Conservation (phyloP, 2,329 filamentous ascomycete genomes). For the Ascochyta lentis region DNA sequence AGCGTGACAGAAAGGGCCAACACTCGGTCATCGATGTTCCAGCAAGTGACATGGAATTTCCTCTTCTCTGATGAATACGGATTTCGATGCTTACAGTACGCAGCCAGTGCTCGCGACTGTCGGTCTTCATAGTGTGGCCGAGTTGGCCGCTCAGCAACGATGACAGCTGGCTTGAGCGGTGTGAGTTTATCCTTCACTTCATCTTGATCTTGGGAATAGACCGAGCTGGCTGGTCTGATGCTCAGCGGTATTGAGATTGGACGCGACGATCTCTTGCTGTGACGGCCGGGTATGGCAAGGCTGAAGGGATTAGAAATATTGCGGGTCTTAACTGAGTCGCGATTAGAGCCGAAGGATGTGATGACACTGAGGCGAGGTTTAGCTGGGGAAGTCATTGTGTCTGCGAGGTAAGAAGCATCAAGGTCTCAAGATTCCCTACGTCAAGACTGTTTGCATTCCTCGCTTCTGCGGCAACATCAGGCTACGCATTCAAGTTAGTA, state of each 20-base stretch:
- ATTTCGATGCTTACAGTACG: constrained; percentile 10
- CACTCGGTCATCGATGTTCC: constrained; percentile 21
- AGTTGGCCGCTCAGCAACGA: constrained; percentile 11
- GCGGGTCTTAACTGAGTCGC: constrained; percentile 6
- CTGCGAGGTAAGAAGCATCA: neutral
- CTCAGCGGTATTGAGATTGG: constrained; percentile 6
- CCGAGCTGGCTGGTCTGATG: constrained; percentile 6
- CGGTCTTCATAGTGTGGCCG: constrained; percentile 6
- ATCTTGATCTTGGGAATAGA: constrained; percentile 10
- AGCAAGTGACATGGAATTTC: constrained; percentile 4
- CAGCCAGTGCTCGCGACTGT: constrained; percentile 8
- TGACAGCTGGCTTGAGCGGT: constrained; percentile 11
- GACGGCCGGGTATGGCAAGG: constrained; percentile 22
- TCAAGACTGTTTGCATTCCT: constrained; percentile 2
- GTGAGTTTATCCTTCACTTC: constrained; percentile 12
- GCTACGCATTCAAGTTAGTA: neutral
- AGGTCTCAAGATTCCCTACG: neutral
- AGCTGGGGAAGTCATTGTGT: constrained; percentile 11
- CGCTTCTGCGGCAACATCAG: constrained; percentile 7
- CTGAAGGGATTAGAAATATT: constrained; percentile 26
- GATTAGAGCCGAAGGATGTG: constrained; percentile 6
- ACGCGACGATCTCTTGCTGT: constrained; percentile 6
- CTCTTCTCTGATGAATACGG: constrained; percentile 6
- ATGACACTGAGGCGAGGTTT: constrained; percentile 9
- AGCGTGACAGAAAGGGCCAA: constrained; percentile 31